phyloP scores from a whole-genome alignment of 495 filamentous ascomycete genomes.

The Apodospora peruviana region DNA sequence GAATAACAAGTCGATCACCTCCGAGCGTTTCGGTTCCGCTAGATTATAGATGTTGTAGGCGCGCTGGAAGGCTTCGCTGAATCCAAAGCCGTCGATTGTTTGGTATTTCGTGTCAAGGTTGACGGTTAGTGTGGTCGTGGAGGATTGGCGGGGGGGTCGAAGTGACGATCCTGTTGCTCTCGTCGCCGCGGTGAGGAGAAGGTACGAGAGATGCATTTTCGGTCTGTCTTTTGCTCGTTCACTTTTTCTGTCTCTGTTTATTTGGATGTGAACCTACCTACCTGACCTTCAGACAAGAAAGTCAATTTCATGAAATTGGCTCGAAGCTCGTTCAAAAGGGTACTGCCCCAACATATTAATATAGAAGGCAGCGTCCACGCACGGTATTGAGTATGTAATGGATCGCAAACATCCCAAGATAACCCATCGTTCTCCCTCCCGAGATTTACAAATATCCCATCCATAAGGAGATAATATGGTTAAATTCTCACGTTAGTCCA shows the following conservation, averaged over 20 bases:
- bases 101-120: slow-evolving; percentile 27
- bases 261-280: too few species aligned
- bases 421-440: too few species aligned
- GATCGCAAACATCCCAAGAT: too few species aligned
- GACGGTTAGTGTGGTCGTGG: slow-evolving; percentile 23
- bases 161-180: neutral
- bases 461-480: too few species aligned
- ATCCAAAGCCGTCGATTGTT: slow-evolving; percentile 42
- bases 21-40: slow-evolving; percentile 18
- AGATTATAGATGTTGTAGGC: slow-evolving; percentile 36
- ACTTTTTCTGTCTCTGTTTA: neutral
- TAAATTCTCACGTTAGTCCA: neutral
- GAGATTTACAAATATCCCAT: too few species aligned
- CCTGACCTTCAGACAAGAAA: neutral
- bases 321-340: too few species aligned
- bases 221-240: neutral
- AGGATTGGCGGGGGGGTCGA: neutral
- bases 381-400: too few species aligned
- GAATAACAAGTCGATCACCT: slow-evolving; percentile 44
- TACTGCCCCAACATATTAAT: too few species aligned
- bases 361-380: too few species aligned
- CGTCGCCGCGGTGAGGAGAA: neutral
- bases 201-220: slow-evolving; percentile 6
- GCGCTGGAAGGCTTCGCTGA: slow-evolving; percentile 46
- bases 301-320: too few species aligned